These are phyloP conservation scores for Panaeolus cyanescens DNA, from an alignment of 768 basidiomycete species.

Conservation along the genomic window DNA sequence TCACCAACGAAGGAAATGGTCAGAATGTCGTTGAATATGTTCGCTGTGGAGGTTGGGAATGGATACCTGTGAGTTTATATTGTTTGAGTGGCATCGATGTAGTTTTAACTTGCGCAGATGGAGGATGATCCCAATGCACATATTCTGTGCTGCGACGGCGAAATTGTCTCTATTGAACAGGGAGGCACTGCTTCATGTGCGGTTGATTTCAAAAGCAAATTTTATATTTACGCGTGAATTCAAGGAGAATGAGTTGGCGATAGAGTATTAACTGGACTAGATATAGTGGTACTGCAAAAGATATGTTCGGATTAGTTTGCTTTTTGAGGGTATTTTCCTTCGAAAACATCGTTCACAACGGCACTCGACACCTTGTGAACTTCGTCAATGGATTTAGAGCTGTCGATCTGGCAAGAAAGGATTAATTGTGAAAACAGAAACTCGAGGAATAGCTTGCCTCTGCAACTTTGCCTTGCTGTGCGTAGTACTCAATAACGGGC, in stretches of 20 bases:
- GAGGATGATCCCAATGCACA: slow-evolving; percentile 61
- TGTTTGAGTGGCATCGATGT: background rate
- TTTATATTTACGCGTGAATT: slow-evolving; percentile 49
- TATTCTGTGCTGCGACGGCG: slow-evolving; percentile 80
- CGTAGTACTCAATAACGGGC: slow-evolving; percentile 92
- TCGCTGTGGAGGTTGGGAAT: slow-evolving; percentile 81
- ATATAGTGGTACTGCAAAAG: background rate
- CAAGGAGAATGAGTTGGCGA: background rate
- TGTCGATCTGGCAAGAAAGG: slow-evolving; percentile 55
- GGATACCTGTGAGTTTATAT: slow-evolving; percentile 69
- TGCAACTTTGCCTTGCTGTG: slow-evolving; percentile 65
- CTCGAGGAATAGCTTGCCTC: slow-evolving; percentile 52
- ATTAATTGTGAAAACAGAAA: slow-evolving; percentile 1
- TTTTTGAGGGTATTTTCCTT: slow-evolving; percentile 21
- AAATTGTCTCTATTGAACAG: slow-evolving; percentile 59
- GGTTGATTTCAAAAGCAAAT: slow-evolving; percentile 38
- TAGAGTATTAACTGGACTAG: background rate
- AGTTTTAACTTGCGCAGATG: slow-evolving; percentile 43
- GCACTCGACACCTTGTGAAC: slow-evolving; percentile 64
- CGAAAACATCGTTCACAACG: slow-evolving; percentile 42
- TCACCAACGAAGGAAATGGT: slow-evolving; percentile 45
- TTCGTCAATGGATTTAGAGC: slow-evolving; percentile 65
- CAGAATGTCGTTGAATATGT: slow-evolving; percentile 73
- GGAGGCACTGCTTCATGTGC: slow-evolving; percentile 61
- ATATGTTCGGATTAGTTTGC: slow-evolving; percentile 6